phyloP scores from a whole-genome alignment of 139 green algal species.

The Tetradesmus obliquus region DNA sequence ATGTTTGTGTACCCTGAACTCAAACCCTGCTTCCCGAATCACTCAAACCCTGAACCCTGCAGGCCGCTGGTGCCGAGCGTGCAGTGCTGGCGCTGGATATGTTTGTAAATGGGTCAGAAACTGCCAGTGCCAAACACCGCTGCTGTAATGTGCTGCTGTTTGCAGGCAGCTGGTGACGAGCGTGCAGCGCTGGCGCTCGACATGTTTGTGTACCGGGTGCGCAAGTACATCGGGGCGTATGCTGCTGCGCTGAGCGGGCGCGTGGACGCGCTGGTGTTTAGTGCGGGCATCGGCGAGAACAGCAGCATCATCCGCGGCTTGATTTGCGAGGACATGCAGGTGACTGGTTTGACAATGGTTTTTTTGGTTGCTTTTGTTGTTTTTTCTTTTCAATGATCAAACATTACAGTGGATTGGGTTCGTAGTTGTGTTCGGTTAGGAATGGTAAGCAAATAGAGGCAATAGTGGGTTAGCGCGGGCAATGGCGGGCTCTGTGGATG shows the following conservation, averaged over 20 bases:
- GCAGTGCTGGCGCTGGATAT: constrained; percentile 84
- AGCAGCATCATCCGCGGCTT: constrained; percentile 60
- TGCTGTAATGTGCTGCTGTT: neutral
- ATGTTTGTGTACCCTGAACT: constrained; percentile 49
- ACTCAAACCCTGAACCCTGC: neutral
- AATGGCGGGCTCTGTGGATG: constrained; percentile 47
- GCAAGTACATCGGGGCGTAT: constrained; percentile 94
- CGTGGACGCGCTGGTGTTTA: constrained; percentile 92
- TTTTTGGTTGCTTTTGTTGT: neutral
- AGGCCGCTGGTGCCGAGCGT: constrained; percentile 57
- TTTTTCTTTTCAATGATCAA: neutral
- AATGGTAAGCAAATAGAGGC: neutral
- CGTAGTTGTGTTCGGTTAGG: neutral
- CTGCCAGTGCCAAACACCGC: no score
- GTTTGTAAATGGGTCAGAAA: constrained; percentile 66
- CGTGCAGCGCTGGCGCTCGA: constrained; percentile 77
- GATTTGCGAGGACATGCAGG: constrained; percentile 69
- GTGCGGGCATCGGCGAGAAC: constrained; percentile 86
- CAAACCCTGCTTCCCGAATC: neutral
- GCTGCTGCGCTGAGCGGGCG: constrained; percentile 75
- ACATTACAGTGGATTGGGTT: neutral
- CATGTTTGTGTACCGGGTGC: constrained; percentile 85
- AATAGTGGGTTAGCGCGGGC: no score
- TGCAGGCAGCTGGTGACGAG: constrained; percentile 56
- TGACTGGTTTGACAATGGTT: constrained; percentile 17